Conservation (phyloP, 169 alveolate genomes). For the Cryptosporidium muris region DNA sequence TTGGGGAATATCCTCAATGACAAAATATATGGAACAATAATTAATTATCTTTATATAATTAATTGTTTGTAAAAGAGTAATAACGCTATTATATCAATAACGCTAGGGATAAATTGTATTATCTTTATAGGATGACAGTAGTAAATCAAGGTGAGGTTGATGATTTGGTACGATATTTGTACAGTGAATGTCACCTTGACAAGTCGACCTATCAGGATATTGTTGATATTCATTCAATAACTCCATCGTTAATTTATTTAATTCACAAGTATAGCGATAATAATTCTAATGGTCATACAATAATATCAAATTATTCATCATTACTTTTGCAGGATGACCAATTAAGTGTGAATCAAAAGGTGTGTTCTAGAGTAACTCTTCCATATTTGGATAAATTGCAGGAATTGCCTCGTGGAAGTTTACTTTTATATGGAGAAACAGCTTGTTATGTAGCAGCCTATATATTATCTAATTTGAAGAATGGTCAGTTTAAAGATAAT, state of each 20-base stretch:
- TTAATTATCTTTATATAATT: too few species aligned
- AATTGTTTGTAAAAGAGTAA: too few species aligned
- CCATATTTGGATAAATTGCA: too few species aligned
- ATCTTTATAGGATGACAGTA: neutral
- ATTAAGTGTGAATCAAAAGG: too few species aligned
- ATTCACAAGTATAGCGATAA: constrained; percentile 16
- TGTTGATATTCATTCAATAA: constrained; percentile 51
- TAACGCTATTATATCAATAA: too few species aligned
- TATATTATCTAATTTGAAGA: neutral
- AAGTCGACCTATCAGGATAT: constrained; percentile 20
- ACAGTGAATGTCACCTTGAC: constrained; percentile 36
- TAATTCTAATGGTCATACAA: constrained; percentile 15
- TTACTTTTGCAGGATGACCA: neutral
- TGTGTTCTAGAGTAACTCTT: too few species aligned
- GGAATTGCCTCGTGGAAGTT: too few species aligned
- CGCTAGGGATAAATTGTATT: too few species aligned
- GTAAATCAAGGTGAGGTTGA: constrained; percentile 39
- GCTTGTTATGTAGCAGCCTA: constrained; percentile 20
- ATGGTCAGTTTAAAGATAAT: neutral
- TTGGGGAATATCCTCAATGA: too few species aligned
- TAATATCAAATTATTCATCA: constrained; percentile 46
- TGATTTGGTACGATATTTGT: constrained; percentile 45
- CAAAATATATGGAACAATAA: too few species aligned
- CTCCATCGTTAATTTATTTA: constrained; percentile 59
- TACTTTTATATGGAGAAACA: constrained; percentile 45